phyloP scores from a whole-genome alignment of 805 yeast species.

The Metschnikowia santaceciliae region DNA sequence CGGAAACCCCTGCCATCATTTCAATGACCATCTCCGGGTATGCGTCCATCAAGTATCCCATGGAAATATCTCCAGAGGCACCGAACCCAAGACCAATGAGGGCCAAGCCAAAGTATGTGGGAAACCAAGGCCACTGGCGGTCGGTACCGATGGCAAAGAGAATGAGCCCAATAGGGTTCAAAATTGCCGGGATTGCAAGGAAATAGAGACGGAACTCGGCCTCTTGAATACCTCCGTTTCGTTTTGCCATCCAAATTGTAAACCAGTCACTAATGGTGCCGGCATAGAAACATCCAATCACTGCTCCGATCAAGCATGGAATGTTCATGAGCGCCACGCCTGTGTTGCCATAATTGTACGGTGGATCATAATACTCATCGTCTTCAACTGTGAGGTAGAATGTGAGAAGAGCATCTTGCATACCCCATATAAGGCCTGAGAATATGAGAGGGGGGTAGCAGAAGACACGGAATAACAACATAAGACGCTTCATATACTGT shows the following conservation, averaged over 20 bases:
- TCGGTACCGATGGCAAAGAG: constrained; percentile 67
- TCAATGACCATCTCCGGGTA: constrained; percentile 68
- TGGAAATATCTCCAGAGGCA: constrained; percentile 66
- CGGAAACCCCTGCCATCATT: constrained; percentile 66
- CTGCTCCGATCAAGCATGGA: constrained; percentile 64
- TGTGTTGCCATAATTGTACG: constrained; percentile 60
- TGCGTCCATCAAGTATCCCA: constrained; percentile 63
- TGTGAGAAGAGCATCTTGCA: constrained; percentile 71
- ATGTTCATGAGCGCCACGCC: constrained; percentile 75
- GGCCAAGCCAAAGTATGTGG: constrained; percentile 57
- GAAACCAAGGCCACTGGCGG: constrained; percentile 48
- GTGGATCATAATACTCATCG: constrained; percentile 58
- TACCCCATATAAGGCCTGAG: constrained; percentile 75
- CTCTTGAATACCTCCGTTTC: constrained; percentile 58
- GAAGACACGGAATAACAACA: constrained; percentile 51
- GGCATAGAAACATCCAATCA: constrained; percentile 63
- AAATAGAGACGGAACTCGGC: constrained; percentile 64
- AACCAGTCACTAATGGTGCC: constrained; percentile 58
- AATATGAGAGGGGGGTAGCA: constrained; percentile 61
- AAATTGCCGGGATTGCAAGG: constrained; percentile 49
- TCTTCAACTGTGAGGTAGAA: constrained; percentile 75
- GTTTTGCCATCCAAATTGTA: constrained; percentile 57
- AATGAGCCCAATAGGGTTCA: constrained; percentile 59
- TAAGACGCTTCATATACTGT: constrained; percentile 55
- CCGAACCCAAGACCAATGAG: constrained; percentile 69